Evolutionary conservation across 768 basidiomycete genomes (phyloP).

Genomic region (Serendipita sp.): DNA sequence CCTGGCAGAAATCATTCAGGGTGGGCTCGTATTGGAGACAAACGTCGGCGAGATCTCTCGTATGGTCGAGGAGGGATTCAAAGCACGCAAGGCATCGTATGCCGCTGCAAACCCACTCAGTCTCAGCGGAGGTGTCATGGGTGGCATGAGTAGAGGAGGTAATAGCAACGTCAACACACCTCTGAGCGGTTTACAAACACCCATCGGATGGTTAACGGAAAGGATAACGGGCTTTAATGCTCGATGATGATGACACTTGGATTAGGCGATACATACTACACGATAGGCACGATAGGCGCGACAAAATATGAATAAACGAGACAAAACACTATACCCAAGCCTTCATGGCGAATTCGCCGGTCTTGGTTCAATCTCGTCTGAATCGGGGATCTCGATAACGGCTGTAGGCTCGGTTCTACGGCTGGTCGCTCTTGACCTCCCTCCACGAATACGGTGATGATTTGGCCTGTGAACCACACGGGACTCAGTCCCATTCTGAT

Average conservation of each 20-base stretch:
- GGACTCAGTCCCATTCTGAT: too few species aligned
- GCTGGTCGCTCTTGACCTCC: too few species aligned
- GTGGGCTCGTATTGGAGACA: conserved; percentile 37
- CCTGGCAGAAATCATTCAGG: conserved; percentile 90
- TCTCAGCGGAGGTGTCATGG: conserved; percentile 3
- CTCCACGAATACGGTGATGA: too few species aligned
- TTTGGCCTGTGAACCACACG: too few species aligned
- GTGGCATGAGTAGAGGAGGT: background rate
- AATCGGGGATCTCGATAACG: too few species aligned
- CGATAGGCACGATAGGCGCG: background rate
- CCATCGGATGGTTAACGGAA: conserved; percentile 1
- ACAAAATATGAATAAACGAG: too few species aligned
- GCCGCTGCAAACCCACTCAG: background rate
- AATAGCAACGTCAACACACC: background rate
- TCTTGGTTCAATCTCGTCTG: too few species aligned
- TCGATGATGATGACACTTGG: background rate
- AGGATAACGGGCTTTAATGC: background rate
- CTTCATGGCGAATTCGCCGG: too few species aligned
- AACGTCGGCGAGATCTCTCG: background rate
- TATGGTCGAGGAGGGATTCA: background rate
- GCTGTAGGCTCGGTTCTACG: too few species aligned
- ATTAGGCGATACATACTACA: background rate
- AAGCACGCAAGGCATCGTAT: conserved; percentile 1
- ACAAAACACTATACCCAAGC: too few species aligned
- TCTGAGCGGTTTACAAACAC: background rate